Evolutionary conservation across 1,284 basidiomycete species (phyloP).

Genomic region (Cryptococcus hybrid): DNA sequence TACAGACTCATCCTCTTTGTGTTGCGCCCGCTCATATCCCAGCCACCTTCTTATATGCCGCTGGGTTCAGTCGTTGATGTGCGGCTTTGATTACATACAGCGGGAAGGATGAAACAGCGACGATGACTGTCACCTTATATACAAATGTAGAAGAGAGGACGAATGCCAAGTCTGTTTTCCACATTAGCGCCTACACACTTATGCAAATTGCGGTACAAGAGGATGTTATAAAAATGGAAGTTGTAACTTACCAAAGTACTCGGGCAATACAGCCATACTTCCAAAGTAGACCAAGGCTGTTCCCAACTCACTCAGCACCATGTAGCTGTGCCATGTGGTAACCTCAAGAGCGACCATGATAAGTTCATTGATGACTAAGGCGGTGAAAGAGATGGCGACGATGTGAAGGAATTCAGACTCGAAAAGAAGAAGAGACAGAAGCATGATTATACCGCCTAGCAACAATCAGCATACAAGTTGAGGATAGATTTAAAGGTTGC

Average conservation of each 20-base stretch:
- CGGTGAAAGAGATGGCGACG: slow-evolving; percentile 96
- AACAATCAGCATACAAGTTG: background rate
- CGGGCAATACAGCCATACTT: slow-evolving; percentile 90
- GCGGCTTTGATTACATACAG: slow-evolving; percentile 88
- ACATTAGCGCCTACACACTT: background rate
- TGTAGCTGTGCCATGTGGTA: slow-evolving; percentile 97
- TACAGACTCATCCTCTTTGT: too few species aligned
- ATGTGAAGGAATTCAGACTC: slow-evolving; percentile 98
- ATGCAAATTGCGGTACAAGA: background rate
- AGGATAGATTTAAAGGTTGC: background rate
- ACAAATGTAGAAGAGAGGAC: slow-evolving; percentile 82
- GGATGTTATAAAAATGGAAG: too few species aligned
- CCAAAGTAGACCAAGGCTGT: slow-evolving; percentile 86
- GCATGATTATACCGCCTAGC: slow-evolving; percentile 94
- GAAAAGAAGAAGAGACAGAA: slow-evolving; percentile 91
- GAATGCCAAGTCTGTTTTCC: slow-evolving; percentile 75
- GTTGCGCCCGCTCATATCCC: slow-evolving; percentile 20
- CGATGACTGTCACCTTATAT: slow-evolving; percentile 96
- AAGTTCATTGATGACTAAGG: slow-evolving; percentile 92
- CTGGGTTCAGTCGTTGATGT: slow-evolving; percentile 81
- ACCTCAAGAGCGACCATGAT: slow-evolving; percentile 99
- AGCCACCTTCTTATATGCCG: slow-evolving; percentile 84
- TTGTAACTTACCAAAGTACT: slow-evolving; percentile 81
- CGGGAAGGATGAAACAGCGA: slow-evolving; percentile 88
- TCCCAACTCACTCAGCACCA: slow-evolving; percentile 88